phyloP scores from a whole-genome alignment of 139 green algal genomes.

The Chlamydomonas asymmetrica region DNA sequence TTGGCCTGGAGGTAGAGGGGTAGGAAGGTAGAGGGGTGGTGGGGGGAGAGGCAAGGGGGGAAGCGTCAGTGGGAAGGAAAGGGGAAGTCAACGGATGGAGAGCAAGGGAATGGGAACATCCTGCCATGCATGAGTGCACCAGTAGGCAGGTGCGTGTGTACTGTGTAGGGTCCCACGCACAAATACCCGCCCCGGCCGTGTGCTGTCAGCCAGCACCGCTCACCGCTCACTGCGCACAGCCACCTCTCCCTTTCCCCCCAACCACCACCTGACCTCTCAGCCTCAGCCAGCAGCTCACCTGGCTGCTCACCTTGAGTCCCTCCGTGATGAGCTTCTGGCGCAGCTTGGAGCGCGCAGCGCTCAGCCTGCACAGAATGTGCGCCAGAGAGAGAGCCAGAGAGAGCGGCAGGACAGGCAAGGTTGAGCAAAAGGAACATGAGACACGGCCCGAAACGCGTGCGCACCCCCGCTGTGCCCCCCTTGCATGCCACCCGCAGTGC shows the following conservation, averaged over 20 bases:
- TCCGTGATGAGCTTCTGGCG: constrained; percentile 65
- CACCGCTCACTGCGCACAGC: neutral
- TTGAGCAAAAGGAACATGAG: too few relatives aligned
- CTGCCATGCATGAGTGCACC: neutral
- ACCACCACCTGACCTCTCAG: too few relatives aligned
- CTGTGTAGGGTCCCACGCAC: neutral
- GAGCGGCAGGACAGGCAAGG: neutral
- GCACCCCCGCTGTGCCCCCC: too few relatives aligned
- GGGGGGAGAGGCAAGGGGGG: too few relatives aligned
- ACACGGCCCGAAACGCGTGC: too few relatives aligned
- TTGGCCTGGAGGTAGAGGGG: neutral
- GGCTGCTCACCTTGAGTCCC: constrained; percentile 23
- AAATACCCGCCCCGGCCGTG: neutral
- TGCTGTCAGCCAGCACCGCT: neutral
- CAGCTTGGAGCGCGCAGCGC: constrained; percentile 75
- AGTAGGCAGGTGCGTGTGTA: neutral
- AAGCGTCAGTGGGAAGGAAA: too few relatives aligned
- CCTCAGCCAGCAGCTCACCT: too few relatives aligned
- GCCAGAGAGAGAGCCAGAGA: neutral
- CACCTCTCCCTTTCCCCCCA: neutral
- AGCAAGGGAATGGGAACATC: neutral
- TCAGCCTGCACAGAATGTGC: constrained; percentile 15
- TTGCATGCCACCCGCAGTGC: too few relatives aligned
- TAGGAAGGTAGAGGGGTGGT: neutral
- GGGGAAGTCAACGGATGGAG: too few relatives aligned